phyloP scores from a whole-genome alignment of 148 eudicot species.

The Euryodendron excelsum region DNA sequence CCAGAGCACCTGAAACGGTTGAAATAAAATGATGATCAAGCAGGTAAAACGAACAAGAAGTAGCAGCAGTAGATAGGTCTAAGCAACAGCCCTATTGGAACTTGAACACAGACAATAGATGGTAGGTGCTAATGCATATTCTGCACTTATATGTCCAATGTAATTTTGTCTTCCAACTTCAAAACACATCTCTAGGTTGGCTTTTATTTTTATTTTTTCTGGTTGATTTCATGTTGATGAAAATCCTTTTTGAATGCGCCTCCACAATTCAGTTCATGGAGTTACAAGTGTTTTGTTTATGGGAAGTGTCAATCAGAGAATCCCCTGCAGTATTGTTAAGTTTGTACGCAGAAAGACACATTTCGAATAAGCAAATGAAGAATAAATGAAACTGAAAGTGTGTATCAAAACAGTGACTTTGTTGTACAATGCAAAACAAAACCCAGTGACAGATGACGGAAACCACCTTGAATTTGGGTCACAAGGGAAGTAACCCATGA shows the following conservation, averaged over 20 bases:
- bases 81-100: neutral
- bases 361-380: neutral
- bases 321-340: neutral
- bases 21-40: neutral
- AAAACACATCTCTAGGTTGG: neutral
- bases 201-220: no score
- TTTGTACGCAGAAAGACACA: neutral
- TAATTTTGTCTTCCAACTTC: no score
- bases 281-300: neutral
- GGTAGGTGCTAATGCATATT: neutral
- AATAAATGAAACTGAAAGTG: neutral
- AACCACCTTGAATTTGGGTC: no score
- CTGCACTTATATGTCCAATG: no score
- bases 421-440: neutral
- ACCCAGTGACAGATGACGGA: neutral
- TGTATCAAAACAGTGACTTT: neutral
- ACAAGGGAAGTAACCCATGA: neutral
- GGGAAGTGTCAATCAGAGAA: neutral
- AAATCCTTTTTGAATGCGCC: no score
- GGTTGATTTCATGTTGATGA: neutral
- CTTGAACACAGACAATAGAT: neutral
- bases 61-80: neutral
- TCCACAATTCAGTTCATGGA: neutral
- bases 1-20: constrained; percentile 63
- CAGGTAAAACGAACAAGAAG: neutral